Base-by-base conservation (phyloP, 148 eudicot species). In the Nyssa sinensis region DNA sequence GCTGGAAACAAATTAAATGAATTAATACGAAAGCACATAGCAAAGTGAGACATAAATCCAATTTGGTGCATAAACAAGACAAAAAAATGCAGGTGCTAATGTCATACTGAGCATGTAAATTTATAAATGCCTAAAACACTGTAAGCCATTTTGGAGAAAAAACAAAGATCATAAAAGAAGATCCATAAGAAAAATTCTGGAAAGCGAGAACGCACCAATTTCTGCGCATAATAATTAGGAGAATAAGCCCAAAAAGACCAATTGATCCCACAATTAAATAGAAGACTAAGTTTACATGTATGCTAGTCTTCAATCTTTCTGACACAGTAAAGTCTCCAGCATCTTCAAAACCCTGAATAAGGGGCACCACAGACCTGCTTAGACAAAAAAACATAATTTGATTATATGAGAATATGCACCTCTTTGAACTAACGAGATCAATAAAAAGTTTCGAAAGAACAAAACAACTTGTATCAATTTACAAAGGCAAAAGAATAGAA, bases 281-380 rank as follows among this genome's bases (percentile, higher is more conserved):
- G 85, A 92, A 94, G 60, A 92, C 67, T 72, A 94, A 83, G 84
- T 94, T 94, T 49, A 81, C 92, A 78, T 85, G 98, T 29, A 92
- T 82, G 75, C 98, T 94, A 44, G 97, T 90, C 87, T 85, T 94
- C 69, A 94, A 77, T 84, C 94, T 90, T 79, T 88, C 98, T 57
- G 72, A 79, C 83, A 92, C 67, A 21, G 92, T 90, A 73, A 94
- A 94, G 74, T 94, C 98, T 70, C 98, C 98, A 77, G 98, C 97
- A 81, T 94, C 98, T 87, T 94, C 98, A 84, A 81, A 94, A 79
- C 94, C 98, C 87, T 94, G 97, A 74, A 94, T 84, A 80, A 94
- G 96, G 84, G 98, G 98, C 62, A 83, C 93, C 78, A 91, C 94
- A 79, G 90, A 85, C 98, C 98, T 94, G 97, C 77, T 79, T 86